These are phyloP conservation scores for Golubevia sp. DNA, from an alignment of 1,284 basidiomycete species.

Conservation along the genomic window DNA sequence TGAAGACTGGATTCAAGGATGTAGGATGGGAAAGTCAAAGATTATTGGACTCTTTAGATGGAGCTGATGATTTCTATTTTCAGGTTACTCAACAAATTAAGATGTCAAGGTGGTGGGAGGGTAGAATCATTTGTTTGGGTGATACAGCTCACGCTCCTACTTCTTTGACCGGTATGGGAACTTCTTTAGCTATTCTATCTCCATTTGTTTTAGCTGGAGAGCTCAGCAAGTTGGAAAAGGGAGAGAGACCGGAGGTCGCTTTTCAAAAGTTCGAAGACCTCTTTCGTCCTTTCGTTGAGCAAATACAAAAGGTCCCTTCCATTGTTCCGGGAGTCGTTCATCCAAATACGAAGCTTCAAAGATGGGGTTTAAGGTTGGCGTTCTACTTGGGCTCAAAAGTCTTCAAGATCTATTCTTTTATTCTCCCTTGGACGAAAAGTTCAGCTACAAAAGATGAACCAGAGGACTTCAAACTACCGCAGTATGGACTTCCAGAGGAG, in stretches of 20 bases:
- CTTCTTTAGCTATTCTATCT: constrained; percentile 19
- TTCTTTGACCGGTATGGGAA: constrained; percentile 32
- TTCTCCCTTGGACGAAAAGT: no score
- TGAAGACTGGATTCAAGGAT: constrained; percentile 15
- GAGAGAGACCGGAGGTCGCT: constrained; percentile 9
- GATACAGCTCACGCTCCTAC: constrained; percentile 33
- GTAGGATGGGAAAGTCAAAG: constrained; percentile 18
- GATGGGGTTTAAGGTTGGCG: background rate
- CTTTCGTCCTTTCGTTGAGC: constrained; percentile 21
- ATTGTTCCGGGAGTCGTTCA: constrained; percentile 18
- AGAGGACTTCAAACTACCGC: no score
- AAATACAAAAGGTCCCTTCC: constrained; percentile 22
- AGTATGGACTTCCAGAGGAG: no score
- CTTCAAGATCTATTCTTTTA: no score
- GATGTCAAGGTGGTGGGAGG: constrained; percentile 20
- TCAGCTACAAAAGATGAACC: no score
- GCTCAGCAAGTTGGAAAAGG: constrained; percentile 14
- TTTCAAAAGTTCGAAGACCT: constrained; percentile 21
- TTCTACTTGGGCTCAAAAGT: no score
- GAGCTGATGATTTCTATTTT: constrained; percentile 28
- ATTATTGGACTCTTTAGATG: constrained; percentile 16
- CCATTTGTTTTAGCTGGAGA: constrained; percentile 30
- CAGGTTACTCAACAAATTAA: constrained; percentile 24
- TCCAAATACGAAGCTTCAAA: constrained; percentile 6
- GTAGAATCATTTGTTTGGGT: constrained; percentile 29